Evolutionary conservation across 305 asterid species (phyloP).

Genomic region (Nicotiana rustica): DNA sequence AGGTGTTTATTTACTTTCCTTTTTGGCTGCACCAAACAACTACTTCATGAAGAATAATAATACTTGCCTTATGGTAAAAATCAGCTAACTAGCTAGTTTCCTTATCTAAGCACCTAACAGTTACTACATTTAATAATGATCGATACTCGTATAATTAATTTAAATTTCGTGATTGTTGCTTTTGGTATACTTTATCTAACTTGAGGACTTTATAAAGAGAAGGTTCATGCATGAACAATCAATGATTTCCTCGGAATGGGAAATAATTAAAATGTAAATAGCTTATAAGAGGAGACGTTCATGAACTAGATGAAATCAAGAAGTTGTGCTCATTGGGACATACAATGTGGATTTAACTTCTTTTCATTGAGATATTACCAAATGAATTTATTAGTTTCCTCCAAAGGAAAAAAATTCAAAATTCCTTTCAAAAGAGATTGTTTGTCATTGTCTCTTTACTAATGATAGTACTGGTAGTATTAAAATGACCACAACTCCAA

Average conservation of each 20-base stretch:
- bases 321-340: neutral
- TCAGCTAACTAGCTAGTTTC: neutral
- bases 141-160: neutral
- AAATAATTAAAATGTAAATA: neutral
- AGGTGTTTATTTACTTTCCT: neutral
- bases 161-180: neutral
- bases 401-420: neutral
- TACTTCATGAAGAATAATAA: neutral
- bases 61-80: neutral
- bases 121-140: neutral
- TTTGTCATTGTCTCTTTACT: neutral
- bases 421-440: neutral
- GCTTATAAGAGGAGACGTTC: conserved; percentile 11
- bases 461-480: neutral
- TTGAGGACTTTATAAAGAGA: neutral
- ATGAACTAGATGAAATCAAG: neutral
- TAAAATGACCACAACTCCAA: neutral
- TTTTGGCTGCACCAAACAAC: neutral
- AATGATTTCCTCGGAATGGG: neutral
- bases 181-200: neutral
- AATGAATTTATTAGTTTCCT: neutral
- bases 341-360: neutral
- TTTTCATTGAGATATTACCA: neutral
- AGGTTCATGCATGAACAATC: conserved; percentile 22
- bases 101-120: neutral